Evolutionary conservation across 78 protist genomes (phyloP).

Genomic region (slime mould (Dictyostelium discoideum)): DNA sequence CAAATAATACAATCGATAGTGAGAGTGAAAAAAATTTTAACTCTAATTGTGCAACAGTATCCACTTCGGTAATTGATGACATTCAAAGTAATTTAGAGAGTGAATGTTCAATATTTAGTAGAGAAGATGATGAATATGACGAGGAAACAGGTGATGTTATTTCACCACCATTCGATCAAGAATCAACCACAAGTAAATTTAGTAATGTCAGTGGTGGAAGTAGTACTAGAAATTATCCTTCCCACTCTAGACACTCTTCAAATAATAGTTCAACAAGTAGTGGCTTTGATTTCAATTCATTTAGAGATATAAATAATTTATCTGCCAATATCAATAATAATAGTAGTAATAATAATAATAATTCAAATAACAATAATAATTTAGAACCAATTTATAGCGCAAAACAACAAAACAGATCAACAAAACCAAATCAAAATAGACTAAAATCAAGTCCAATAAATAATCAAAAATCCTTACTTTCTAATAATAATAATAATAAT

Average conservation of each 20-base stretch:
- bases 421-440: neutral
- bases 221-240: neutral
- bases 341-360: neutral
- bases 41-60: conserved; percentile 67
- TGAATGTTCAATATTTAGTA: conserved; percentile 42
- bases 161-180: conserved; percentile 1
- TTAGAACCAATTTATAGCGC: neutral
- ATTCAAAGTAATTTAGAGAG: conserved; percentile 57
- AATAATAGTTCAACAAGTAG: conserved; percentile 49
- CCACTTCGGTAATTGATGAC: conserved; percentile 48
- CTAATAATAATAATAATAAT: neutral
- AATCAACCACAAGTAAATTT: neutral
- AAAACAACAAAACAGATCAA: neutral
- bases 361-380: neutral
- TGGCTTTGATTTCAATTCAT: conserved; percentile 6
- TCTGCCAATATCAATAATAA: neutral
- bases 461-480: neutral
- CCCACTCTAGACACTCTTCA: conserved; percentile 76
- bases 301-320: neutral
- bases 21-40: conserved; percentile 34
- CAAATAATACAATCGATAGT: conserved; percentile 1
- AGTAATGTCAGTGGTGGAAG: neutral
- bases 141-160: neutral
- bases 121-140: conserved; percentile 29
- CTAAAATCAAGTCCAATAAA: neutral